Percentiles rank a stretch among this genome's conserved stretches.
These are phyloP conservation scores for Hapsidospora chrysogenum DNA, from an alignment of 495 filamentous ascomycete genomes.

Conservation along the genomic window DNA sequence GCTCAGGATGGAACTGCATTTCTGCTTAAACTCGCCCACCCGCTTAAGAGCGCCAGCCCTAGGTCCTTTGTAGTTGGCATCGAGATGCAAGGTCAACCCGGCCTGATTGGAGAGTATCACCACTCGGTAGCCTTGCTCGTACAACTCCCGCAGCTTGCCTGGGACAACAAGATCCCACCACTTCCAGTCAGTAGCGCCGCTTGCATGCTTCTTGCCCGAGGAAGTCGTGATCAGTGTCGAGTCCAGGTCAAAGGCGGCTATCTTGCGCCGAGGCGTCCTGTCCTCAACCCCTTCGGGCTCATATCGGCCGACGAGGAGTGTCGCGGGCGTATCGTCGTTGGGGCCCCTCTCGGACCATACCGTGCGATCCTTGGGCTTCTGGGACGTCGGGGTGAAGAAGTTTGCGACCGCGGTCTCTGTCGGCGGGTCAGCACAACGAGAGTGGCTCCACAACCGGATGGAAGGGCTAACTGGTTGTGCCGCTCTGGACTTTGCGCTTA, in stretches of 20 bases:
- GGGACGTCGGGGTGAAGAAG: slow-evolving; percentile 79
- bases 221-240: slow-evolving; percentile 67
- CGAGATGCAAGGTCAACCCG: slow-evolving; percentile 55
- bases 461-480: slow-evolving; percentile 48
- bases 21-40: slow-evolving; percentile 62
- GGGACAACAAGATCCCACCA: slow-evolving; percentile 80
- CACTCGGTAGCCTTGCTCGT: slow-evolving; percentile 59
- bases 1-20: slow-evolving; percentile 48
- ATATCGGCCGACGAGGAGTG: slow-evolving; percentile 65
- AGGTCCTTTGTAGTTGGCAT: slow-evolving; percentile 43
- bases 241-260: slow-evolving; percentile 92
- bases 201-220: slow-evolving; percentile 65
- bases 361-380: slow-evolving; percentile 67
- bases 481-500: slow-evolving; percentile 48
- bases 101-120: slow-evolving; percentile 80
- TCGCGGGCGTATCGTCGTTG: slow-evolving; percentile 23
- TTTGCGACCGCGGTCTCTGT: slow-evolving; percentile 50
- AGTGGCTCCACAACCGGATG: slow-evolving; percentile 1
- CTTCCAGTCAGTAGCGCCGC: slow-evolving; percentile 67
- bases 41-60: slow-evolving; percentile 42
- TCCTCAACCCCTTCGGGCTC: slow-evolving; percentile 17
- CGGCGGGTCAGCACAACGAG: slow-evolving; percentile 3
- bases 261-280: slow-evolving; percentile 30
- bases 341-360: slow-evolving; percentile 52
- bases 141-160: slow-evolving; percentile 40